Base-by-base conservation (phyloP, 2,329 filamentous ascomycete genomes). In the Lizonia empirigonia region DNA sequence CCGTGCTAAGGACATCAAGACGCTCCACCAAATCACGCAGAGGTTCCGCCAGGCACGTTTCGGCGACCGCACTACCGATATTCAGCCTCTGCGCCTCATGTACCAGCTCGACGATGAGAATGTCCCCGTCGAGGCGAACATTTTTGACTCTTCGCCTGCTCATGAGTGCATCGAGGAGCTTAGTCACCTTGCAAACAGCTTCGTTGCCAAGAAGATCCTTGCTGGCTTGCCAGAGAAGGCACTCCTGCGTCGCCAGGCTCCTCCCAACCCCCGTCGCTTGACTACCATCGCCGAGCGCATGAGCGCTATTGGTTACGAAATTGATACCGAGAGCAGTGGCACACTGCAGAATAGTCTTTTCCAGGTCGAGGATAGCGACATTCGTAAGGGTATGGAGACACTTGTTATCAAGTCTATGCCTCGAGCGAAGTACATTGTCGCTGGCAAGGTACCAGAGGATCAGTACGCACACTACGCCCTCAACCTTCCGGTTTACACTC, bases 51-150 rank as follows among this genome's bases (percentile, higher is more conserved):
- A 97, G 76, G 81, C 85, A 40, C 89, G 94, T 53, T 88, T 97
- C 52, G 90, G 89, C 49, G 87, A 91, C 44, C 88, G 89, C 27
- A 85, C 85, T 34, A 85, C 89, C 58, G 85, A 89, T 10, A 89
- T 96, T 64, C 89, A 92, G 26, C 87, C 93, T 32, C 84, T 99
- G 44, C 89, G 94, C 50, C 82, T 99, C 37, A 80, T 97, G 55
- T 91, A 96, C 75, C 92, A 96, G 76, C 82, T 97, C 32, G 94
- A 99, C 63, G 94, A 99, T 64, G 94, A 99, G 80, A 97, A 97
- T 73, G 91, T 97, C 44, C 94, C 93, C 2, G 92, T 97, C 32
- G 91, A 96, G 77, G 85, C 91, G 72, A 99, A 97, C 77, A 89
- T 99, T 59, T 99, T 97, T 68, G 88, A 97, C 72, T 93, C 90